Percentiles rank a stretch among this genome's conserved stretches.
Evolutionary conservation across 2,329 filamentous ascomycete species (phyloP).

Genomic region (Coniella lustricola): DNA sequence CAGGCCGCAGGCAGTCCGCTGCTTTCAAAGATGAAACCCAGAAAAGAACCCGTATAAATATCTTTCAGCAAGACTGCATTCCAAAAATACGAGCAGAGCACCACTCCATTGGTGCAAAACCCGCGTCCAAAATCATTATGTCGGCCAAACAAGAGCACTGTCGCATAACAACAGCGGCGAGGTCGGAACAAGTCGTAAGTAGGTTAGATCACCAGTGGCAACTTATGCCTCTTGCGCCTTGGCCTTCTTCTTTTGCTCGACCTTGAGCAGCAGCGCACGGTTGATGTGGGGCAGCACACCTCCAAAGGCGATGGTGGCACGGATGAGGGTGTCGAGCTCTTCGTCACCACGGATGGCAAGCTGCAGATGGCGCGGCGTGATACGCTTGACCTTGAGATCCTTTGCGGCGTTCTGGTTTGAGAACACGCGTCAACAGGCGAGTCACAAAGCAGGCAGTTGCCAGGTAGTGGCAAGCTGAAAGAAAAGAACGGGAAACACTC

Average conservation of each 20-base stretch:
- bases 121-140: neutral
- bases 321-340: constrained; percentile 94
- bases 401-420: constrained; percentile 77
- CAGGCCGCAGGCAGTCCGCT: too few species aligned
- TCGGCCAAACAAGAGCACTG: constrained; percentile 3
- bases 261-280: constrained; percentile 67
- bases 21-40: too few species aligned
- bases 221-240: constrained; percentile 29
- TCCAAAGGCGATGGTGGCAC: constrained; percentile 95
- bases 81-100: neutral
- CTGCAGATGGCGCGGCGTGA: constrained; percentile 94
- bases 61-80: neutral
- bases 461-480: neutral
- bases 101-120: too few species aligned
- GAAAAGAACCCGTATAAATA: too few species aligned
- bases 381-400: constrained; percentile 99
- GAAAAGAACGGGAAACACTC: constrained; percentile 31
- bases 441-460: neutral
- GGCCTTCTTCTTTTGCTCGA: constrained; percentile 35
- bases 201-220: neutral
- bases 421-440: constrained; percentile 3
- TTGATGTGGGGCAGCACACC: constrained; percentile 99
- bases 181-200: neutral
- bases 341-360: constrained; percentile 98
- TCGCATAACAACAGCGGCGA: neutral